Evolutionary conservation across 768 basidiomycete genomes (phyloP), one percentile per base, ranked within the genome.

Genomic region (Saitozyma sp.): DNA sequence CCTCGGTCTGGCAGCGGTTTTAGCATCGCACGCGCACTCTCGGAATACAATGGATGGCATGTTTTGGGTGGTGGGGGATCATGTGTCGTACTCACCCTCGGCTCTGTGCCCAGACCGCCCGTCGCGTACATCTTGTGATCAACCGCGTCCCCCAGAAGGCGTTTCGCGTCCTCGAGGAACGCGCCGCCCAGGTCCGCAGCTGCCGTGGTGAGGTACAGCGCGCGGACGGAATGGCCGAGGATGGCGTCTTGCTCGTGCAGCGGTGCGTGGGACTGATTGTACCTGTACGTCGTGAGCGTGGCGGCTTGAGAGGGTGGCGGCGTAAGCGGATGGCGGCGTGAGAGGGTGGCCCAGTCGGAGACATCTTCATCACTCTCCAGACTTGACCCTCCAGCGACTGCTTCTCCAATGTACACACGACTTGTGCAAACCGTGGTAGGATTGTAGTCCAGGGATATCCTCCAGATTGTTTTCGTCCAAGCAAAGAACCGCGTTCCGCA

Each of bases 51-150:
- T 29, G 29, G 29, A 29, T 5, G 29, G 29, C 29, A 29, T 29
- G 29, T 5, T 29, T 29, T 29, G 29, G 5, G 29, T 29, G 29
- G 29, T 5, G 29, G 5, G 29, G 29, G 11, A 2, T 38, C 3
- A 7, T 10, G 20, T 11, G 37, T 41, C n/a, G 13, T n/a, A 46
- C 55, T 16, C 40, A 56, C 55, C 17, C 52, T 46, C 3, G 68
- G 68, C 41, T 57, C 66, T 8, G 54, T 63, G 9, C 68, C 68
- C 9, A 64, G 45, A 8, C 68, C 68, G 11, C 68, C 68, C 20
- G 68, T 70, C 9, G 56, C 56, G 46, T 70, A 70, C 68, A 67
- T 70, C 63, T 70, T 70, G 17, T 52, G n/a, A 29, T 67, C 63
- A n/a, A 70, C 60, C 1, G 61, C 58, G 42, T 70, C 65, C 17